These are phyloP conservation scores for Suillus luteus DNA, from an alignment of 768 basidiomycete species.

Conservation along the genomic window DNA sequence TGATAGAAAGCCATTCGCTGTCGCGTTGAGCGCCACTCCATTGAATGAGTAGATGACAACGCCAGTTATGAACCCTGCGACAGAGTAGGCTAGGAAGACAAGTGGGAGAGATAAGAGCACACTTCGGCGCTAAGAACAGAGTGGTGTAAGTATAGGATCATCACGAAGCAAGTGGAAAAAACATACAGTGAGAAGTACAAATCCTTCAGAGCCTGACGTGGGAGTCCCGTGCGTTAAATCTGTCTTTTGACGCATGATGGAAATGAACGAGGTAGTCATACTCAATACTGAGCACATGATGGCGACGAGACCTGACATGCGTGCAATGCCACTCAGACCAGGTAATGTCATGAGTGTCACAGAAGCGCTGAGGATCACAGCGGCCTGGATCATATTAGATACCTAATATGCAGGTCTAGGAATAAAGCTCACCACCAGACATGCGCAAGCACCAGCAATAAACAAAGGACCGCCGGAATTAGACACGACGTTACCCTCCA, in stretches of 20 bases:
- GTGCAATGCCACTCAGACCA: conserved; percentile 63
- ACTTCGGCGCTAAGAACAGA: conserved; percentile 44
- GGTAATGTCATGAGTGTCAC: conserved; percentile 82
- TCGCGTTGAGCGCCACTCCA: conserved; percentile 44
- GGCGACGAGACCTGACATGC: conserved; percentile 67
- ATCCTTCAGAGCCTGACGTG: conserved; percentile 50
- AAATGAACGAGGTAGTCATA: conserved; percentile 67
- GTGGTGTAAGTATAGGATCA: background rate
- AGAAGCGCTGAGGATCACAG: conserved; percentile 77
- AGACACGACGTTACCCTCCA: conserved; percentile 52
- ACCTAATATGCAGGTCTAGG: background rate
- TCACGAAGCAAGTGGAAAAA: conserved; percentile 13
- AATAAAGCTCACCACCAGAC: conserved; percentile 54
- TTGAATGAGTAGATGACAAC: conserved; percentile 68
- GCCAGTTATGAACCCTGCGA: conserved; percentile 66
- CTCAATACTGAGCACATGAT: conserved; percentile 69
- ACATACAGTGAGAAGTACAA: conserved; percentile 54
- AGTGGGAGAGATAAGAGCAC: conserved; percentile 71
- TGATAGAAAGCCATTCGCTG: conserved; percentile 32
- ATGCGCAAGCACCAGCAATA: conserved; percentile 64
- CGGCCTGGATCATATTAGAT: conserved; percentile 53
- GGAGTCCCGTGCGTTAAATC: conserved; percentile 57
- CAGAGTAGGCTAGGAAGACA: conserved; percentile 71
- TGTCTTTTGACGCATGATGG: conserved; percentile 69
- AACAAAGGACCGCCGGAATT: conserved; percentile 57